Conservation (phyloP, 1,139 yeast species). For the Nakaseomyces sp. region DNA sequence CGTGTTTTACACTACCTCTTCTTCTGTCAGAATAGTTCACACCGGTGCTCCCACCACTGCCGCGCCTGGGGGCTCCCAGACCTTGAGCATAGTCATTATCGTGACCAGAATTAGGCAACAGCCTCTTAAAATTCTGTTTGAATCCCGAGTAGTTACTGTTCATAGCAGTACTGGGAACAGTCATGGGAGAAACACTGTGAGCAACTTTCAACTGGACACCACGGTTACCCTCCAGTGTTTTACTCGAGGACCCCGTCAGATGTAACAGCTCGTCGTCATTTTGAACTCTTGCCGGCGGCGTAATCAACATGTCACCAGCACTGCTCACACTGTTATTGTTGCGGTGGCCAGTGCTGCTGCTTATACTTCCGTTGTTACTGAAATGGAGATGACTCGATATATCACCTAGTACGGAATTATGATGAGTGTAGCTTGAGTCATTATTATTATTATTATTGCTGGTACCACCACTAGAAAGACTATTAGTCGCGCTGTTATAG, state of each 20-base stretch:
- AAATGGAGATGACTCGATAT: slow-evolving; percentile 1
- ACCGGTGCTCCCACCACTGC: not conserved
- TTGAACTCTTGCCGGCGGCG: slow-evolving; percentile 13
- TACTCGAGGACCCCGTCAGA: slow-evolving; percentile 27
- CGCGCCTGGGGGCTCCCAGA: not conserved
- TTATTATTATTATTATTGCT: no score
- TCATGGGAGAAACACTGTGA: slow-evolving; percentile 18
- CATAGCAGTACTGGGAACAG: not conserved
- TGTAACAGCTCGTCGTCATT: slow-evolving; percentile 28
- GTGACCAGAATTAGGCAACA: not conserved
- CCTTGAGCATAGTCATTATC: not conserved
- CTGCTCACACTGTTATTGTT: slow-evolving; percentile 2
- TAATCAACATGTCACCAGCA: slow-evolving; percentile 1
- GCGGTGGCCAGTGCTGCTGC: not conserved
- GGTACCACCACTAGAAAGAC: no score
- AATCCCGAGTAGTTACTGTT: not conserved
- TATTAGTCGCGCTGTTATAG: not conserved
- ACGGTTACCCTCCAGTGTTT: slow-evolving; percentile 27
- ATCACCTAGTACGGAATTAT: slow-evolving; percentile 1
- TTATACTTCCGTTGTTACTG: not conserved
- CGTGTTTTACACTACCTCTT: slow-evolving; percentile 1
- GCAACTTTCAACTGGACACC: slow-evolving; percentile 20
- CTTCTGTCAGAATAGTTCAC: slow-evolving; percentile 1
- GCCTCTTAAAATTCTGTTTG: slow-evolving; percentile 2
- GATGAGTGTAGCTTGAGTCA: slow-evolving; percentile 1